A percentile compares a stretch with the other conserved stretches of the same genome.
Conservation (phyloP, 352 stramenopile species). For the Phytopythium delawarense region DNA sequence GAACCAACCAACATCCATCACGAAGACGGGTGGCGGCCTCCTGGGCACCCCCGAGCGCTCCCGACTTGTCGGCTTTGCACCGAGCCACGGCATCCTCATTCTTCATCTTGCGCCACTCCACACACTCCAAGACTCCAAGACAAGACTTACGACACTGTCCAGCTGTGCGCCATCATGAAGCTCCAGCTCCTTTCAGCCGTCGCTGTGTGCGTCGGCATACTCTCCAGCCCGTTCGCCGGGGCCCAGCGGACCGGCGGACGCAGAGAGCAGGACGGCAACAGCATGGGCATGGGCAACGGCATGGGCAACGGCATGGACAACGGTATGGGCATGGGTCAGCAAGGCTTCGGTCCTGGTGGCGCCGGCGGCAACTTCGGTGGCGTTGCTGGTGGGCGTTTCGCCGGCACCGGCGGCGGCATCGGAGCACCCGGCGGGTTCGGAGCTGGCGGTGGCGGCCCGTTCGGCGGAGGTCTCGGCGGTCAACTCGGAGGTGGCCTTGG, state of each 20-base stretch:
- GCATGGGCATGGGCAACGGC: neutral
- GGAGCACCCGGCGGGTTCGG: neutral
- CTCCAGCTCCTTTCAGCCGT: neutral
- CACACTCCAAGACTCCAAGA: neutral
- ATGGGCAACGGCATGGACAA: neutral
- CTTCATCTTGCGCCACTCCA: neutral
- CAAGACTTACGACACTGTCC: neutral
- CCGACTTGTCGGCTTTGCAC: neutral
- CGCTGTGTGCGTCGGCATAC: neutral
- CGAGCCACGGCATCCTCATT: neutral
- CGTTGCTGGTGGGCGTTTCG: neutral
- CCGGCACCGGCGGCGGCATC: neutral
- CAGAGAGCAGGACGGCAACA: neutral
- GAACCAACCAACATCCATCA: neutral
- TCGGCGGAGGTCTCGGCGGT: neutral
- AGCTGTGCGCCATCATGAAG: neutral
- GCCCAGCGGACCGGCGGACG: neutral
- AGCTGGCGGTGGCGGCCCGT: neutral
- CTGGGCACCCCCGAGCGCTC: neutral
- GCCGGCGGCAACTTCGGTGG: neutral
- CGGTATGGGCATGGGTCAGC: slow-evolving; percentile 2
- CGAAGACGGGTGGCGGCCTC: neutral
- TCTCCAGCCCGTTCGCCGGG: neutral
- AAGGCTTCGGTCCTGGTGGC: neutral
- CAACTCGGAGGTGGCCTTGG: neutral